Evolutionary conservation across 2,329 filamentous ascomycete species (phyloP).

Genomic region (Aspergillus niger): DNA sequence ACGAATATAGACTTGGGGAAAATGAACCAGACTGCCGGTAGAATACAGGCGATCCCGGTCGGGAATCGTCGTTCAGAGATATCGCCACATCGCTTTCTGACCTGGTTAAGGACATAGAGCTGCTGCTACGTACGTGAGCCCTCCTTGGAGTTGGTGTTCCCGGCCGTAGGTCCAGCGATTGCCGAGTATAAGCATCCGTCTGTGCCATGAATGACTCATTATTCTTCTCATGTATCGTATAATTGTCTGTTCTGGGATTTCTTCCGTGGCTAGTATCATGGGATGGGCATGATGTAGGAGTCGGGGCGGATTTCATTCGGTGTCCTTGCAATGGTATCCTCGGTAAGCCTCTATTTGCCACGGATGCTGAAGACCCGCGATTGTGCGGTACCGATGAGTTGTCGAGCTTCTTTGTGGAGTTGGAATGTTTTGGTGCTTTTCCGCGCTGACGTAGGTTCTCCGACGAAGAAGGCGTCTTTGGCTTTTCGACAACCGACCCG

Average conservation of each 20-base stretch:
- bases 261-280: constrained; percentile 19
- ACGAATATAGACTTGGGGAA: constrained; percentile 49
- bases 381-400: constrained; percentile 12
- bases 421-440: constrained; percentile 20
- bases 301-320: constrained; percentile 24
- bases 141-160: constrained; percentile 42
- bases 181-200: constrained; percentile 46
- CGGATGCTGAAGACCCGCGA: constrained; percentile 18
- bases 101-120: constrained; percentile 44
- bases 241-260: constrained; percentile 32
- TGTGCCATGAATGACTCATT: constrained; percentile 45
- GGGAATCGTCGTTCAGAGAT: constrained; percentile 33
- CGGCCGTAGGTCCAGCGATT: constrained; percentile 37
- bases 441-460: constrained; percentile 12
- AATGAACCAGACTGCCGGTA: constrained; percentile 43
- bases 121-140: constrained; percentile 47
- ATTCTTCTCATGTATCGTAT: constrained; percentile 41
- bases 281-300: constrained; percentile 22
- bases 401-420: constrained; percentile 13
- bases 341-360: constrained; percentile 32
- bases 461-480: constrained; percentile 5
- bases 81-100: constrained; percentile 44
- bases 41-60: constrained; percentile 30
- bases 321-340: constrained; percentile 31
- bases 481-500: constrained; percentile 22